Evolutionary conservation across 1,284 basidiomycete genomes (phyloP), one percentile per base, ranked within the genome.

Genomic region (Microbotryum violaceum): DNA sequence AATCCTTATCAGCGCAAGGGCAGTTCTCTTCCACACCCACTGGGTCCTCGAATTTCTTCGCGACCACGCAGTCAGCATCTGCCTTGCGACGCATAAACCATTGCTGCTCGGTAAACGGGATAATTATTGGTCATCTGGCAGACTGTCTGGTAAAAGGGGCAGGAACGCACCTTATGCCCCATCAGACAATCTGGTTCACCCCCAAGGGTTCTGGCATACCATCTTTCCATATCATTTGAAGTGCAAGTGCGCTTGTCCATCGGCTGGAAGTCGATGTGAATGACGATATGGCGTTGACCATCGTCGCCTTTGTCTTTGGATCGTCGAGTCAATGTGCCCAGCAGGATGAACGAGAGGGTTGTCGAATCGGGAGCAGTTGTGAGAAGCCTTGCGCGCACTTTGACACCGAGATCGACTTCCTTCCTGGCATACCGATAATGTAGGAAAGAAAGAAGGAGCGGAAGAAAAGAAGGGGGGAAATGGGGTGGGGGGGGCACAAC

Each of bases 331-430:
- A 91, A 80, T 61, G 87, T 85, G 4, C 87, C 92, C 37, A 94
- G 79, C 4, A 96, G 78, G 18, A 94, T 75, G 78, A 96, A 92
- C 76, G 91, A 94, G 75, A 93, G 91, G 0, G 89, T 91, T 0
- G 91, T 96, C 27, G 89, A 90, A 70, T 97, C 91, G 0, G 89
- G 89, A 7, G 94, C 82, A 1, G 90, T 93, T 42, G 87, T 86
- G 20, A 97, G 78, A 0, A 84, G 82, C 6, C 83, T 80, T 0
- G 89, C 85, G n/a, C 87, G 84, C 6, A 97, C 70, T 29, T 79
- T 85, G 65, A 89, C 74, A 1, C 84, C 87, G 49, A 94, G 79
- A 25, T 85, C 78, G 63, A 89, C 83, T 31, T 81, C 78, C 58
- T 83, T 77, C 89, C 89, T 91, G 66, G 29, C 42, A n/a, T 20